phyloP scores from a whole-genome alignment of 441 rosid genomes.

The Bruguiera hainesii region DNA sequence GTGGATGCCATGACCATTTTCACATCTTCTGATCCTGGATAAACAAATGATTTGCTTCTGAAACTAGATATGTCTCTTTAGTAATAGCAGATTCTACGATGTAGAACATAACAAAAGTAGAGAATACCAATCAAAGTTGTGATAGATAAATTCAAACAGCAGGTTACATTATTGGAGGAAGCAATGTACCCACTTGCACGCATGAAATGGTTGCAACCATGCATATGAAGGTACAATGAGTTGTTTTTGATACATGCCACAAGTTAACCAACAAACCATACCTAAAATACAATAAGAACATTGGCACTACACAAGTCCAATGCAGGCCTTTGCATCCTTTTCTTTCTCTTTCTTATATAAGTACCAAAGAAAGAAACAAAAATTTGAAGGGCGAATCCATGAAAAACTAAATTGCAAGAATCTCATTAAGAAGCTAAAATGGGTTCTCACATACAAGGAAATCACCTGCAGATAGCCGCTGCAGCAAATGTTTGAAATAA shows the following conservation, averaged over 20 bases:
- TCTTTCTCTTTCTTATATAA: too few species aligned
- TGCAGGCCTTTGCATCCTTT: too few species aligned
- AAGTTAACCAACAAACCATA: neutral
- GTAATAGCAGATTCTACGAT: neutral
- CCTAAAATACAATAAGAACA: too few species aligned
- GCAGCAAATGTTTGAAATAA: slow-evolving; percentile 54
- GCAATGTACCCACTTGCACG: neutral
- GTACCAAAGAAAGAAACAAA: neutral
- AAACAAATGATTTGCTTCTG: slow-evolving; percentile 13
- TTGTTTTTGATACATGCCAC: neutral
- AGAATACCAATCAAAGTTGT: neutral
- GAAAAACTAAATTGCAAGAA: neutral
- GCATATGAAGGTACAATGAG: neutral
- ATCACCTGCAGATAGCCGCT: slow-evolving; percentile 47
- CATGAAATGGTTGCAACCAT: neutral
- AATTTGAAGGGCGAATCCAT: neutral
- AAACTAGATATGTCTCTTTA: neutral
- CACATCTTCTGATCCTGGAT: slow-evolving; percentile 51
- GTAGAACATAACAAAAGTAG: neutral
- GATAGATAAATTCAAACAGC: neutral
- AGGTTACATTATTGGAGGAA: neutral
- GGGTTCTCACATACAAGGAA: slow-evolving; percentile 10
- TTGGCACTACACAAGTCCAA: too few species aligned
- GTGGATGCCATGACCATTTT: slow-evolving; percentile 45
- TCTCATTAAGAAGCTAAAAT: slow-evolving; percentile 7